Conservation (phyloP, 169 alveolate genomes). For the Plasmodium gaboni region DNA sequence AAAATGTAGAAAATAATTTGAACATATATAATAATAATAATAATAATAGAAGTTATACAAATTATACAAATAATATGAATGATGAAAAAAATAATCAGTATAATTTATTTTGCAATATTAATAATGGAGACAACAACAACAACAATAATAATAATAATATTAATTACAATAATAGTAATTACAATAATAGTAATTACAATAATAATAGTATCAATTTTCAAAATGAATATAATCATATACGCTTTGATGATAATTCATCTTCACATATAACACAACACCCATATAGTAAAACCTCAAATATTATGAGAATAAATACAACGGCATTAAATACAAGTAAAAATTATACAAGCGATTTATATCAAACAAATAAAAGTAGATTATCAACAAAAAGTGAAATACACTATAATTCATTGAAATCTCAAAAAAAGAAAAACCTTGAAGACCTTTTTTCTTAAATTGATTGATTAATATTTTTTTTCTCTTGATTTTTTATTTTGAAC, state of each 20-base stretch:
- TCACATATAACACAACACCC: background rate
- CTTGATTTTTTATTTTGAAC: too few species aligned
- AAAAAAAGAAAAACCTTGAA: constrained; percentile 71
- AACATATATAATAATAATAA: constrained; percentile 1
- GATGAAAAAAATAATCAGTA: constrained; percentile 36
- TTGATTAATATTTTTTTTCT: background rate
- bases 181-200: background rate
- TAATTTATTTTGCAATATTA: constrained; percentile 44
- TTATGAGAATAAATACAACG: constrained; percentile 37
- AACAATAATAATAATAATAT: background rate
- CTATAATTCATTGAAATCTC: constrained; percentile 36
- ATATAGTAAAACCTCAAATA: constrained; percentile 37
- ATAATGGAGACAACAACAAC: constrained; percentile 9
- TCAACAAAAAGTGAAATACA: constrained; percentile 69
- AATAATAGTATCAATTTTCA: background rate
- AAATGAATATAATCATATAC: constrained; percentile 17
- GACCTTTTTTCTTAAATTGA: constrained; percentile 53
- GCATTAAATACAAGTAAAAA: constrained; percentile 24
- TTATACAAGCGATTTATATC: constrained; percentile 25
- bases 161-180: too few species aligned
- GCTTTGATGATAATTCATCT: constrained; percentile 1
- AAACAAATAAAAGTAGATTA: constrained; percentile 35
- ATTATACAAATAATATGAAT: background rate
- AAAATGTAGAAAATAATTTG: background rate
- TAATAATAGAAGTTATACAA: background rate